Conservation (phyloP, 78 protist genomes). For the Goniomonas avonlea region DNA sequence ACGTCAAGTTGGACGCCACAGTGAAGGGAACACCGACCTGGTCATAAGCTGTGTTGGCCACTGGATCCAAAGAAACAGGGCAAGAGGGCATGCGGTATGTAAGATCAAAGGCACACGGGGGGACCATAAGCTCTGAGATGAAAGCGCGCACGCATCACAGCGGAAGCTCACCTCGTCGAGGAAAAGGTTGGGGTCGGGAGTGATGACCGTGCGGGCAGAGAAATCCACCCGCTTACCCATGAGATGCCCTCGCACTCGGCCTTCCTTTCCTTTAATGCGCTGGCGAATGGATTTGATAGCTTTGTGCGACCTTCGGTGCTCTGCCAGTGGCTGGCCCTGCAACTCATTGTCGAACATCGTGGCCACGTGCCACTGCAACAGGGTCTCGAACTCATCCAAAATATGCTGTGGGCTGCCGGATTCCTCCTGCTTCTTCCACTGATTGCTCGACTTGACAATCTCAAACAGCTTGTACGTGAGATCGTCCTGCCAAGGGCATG, state of each 20-base stretch:
- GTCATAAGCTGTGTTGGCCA: no score
- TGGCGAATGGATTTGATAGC: constrained; percentile 93
- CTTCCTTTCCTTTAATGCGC: constrained; percentile 98
- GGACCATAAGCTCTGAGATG: no score
- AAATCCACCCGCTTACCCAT: constrained; percentile 99
- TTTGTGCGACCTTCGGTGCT: constrained; percentile 68
- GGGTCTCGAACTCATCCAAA: constrained; percentile 36
- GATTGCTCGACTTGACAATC: constrained; percentile 62
- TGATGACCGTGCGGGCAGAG: constrained; percentile 98
- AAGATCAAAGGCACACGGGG: no score
- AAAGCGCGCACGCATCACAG: no score
- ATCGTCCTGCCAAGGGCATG: constrained; percentile 54
- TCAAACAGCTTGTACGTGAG: constrained; percentile 78
- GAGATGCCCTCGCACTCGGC: constrained; percentile 95
- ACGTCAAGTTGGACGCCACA: constrained; percentile 89
- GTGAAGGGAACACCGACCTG: constrained; percentile 97
- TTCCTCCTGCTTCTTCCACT: constrained; percentile 24
- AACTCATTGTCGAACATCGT: constrained; percentile 71
- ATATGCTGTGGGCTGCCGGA: constrained; percentile 56
- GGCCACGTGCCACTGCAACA: constrained; percentile 36
- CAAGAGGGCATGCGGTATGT: no score
- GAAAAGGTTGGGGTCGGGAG: constrained; percentile 94
- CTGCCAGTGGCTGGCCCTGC: constrained; percentile 64
- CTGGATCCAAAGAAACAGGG: no score
- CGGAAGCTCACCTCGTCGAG: no score